phyloP scores from a whole-genome alignment of 2,329 filamentous ascomycete genomes.

The Xylariaceae sp. region DNA sequence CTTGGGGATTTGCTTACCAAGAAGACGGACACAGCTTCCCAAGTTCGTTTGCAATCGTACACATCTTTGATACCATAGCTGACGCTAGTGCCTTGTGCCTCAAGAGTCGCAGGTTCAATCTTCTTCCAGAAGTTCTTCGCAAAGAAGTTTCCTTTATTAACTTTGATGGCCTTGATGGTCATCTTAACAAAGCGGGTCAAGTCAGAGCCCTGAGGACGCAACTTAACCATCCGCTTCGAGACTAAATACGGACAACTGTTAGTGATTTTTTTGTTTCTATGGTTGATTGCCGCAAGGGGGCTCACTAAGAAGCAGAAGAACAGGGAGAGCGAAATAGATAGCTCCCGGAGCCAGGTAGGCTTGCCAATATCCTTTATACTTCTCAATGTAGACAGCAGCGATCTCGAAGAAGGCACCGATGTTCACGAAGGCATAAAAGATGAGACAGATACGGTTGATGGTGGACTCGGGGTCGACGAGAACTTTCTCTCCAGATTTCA shows the following conservation, averaged over 20 bases:
- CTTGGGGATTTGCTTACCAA: slow-evolving; percentile 19
- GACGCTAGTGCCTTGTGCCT: slow-evolving; percentile 46
- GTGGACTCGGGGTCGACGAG: slow-evolving; percentile 45
- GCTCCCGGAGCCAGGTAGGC: slow-evolving; percentile 40
- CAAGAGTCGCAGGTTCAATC: slow-evolving; percentile 52
- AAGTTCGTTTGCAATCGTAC: slow-evolving; percentile 56
- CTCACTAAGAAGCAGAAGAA: slow-evolving; percentile 48
- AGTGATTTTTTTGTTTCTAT: too few species aligned
- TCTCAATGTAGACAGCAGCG: slow-evolving; percentile 56
- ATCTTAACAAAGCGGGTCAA: slow-evolving; percentile 57
- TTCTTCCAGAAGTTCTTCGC: slow-evolving; percentile 54
- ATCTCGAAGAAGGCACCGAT: slow-evolving; percentile 49
- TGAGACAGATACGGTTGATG: slow-evolving; percentile 40
- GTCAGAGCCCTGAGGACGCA: slow-evolving; percentile 62
- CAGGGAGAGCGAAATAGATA: slow-evolving; percentile 56
- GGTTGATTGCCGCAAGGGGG: background rate
- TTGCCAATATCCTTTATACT: slow-evolving; percentile 60
- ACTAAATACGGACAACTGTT: slow-evolving; percentile 22
- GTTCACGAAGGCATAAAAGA: slow-evolving; percentile 41
- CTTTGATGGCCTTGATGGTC: slow-evolving; percentile 49
- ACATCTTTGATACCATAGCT: slow-evolving; percentile 64
- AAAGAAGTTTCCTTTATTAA: slow-evolving; percentile 48
- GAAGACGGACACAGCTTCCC: slow-evolving; percentile 39
- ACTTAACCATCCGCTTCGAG: slow-evolving; percentile 53
- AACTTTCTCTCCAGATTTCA: slow-evolving; percentile 41